These are phyloP conservation scores for Iris macrosiphon DNA, from an alignment of 106 monocot species.

Conservation along the genomic window DNA sequence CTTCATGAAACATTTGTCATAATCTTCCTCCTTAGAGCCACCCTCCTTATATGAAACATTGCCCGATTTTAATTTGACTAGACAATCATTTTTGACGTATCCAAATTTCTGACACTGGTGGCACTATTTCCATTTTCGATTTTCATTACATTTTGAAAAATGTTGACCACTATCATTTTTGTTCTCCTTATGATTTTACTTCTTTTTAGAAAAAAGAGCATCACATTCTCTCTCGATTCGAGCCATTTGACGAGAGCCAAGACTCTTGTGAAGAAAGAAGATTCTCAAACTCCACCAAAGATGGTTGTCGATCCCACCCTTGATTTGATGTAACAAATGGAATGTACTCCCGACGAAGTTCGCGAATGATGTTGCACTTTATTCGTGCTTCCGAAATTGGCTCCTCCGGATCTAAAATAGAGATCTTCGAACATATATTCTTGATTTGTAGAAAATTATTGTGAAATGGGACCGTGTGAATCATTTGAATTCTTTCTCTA, in stretches of 20 bases:
- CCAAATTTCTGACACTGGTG: no score
- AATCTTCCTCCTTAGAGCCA: no score
- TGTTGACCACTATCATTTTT: neutral
- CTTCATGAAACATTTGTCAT: no score
- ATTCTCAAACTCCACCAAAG: neutral
- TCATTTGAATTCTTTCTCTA: no score
- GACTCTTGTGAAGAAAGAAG: slow-evolving; percentile 2
- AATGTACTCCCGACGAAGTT: neutral
- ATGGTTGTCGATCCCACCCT: slow-evolving; percentile 5
- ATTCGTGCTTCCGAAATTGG: neutral
- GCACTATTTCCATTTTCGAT: neutral
- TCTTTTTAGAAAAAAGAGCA: neutral
- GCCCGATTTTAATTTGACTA: no score
- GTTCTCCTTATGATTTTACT: neutral
- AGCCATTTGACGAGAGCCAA: neutral
- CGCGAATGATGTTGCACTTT: neutral
- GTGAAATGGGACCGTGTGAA: no score
- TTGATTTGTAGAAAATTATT: neutral
- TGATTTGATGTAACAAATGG: slow-evolving; percentile 2
- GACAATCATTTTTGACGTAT: no score
- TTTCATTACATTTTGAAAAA: neutral
- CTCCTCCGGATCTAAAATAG: neutral
- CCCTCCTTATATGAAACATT: no score
- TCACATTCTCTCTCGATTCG: neutral
- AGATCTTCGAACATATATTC: neutral